These are phyloP conservation scores for Dryas drummondii DNA, from an alignment of 306 rosid genomes.

Conservation along the genomic window DNA sequence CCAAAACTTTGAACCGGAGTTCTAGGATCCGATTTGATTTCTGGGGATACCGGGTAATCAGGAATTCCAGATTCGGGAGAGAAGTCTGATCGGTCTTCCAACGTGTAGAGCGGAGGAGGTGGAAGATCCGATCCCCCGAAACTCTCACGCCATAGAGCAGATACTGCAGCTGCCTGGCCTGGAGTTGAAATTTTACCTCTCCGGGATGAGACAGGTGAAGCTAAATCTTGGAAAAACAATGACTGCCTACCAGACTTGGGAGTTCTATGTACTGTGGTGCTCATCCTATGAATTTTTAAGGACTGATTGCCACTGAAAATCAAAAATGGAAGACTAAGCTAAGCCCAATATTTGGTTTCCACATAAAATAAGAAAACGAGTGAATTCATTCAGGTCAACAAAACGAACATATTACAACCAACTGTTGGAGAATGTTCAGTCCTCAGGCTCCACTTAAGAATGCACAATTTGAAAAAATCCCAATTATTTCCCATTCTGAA, in stretches of 20 bases:
- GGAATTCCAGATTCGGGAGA: constrained; percentile 91
- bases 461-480: background rate
- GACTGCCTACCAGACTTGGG: constrained; percentile 79
- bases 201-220: constrained; percentile 77
- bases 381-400: background rate
- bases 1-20: constrained; percentile 52
- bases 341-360: background rate
- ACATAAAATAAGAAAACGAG: background rate
- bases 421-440: background rate
- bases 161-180: constrained; percentile 77
- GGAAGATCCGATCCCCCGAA: constrained; percentile 77
- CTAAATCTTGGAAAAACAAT: constrained; percentile 87
- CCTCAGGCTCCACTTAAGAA: background rate
- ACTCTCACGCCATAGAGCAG: constrained; percentile 86
- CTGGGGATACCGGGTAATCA: constrained; percentile 84
- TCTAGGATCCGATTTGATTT: constrained; percentile 65
- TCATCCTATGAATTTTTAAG: constrained; percentile 44
- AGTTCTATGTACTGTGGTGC: constrained; percentile 61
- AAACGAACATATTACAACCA: background rate
- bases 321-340: background rate
- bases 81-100: constrained; percentile 88
- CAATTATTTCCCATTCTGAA: background rate
- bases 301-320: constrained; percentile 32
- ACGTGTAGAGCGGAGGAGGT: constrained; percentile 87
- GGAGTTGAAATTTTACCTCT: constrained; percentile 78